phyloP scores from a whole-genome alignment of 2,329 filamentous ascomycete species.

The Capronia coronata region DNA sequence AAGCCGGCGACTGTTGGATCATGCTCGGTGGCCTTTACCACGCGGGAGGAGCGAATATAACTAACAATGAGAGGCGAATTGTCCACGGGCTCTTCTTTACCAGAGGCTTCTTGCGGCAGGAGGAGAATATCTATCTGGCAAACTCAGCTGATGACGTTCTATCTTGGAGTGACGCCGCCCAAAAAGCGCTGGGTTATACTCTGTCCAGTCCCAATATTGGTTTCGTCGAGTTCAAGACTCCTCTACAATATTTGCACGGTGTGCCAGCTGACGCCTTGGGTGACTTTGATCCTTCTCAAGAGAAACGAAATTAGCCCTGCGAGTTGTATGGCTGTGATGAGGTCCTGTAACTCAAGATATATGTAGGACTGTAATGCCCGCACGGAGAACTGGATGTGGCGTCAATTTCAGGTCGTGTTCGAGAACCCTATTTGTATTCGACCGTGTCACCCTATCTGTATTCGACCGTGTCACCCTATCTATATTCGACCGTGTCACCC shows the following conservation, averaged over 20 bases:
- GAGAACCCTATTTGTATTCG: too few species aligned
- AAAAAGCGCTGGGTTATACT: constrained; percentile 25
- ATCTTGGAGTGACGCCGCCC: constrained; percentile 24
- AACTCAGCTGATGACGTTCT: constrained; percentile 24
- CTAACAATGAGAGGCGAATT: constrained; percentile 19
- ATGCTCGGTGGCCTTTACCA: constrained; percentile 35
- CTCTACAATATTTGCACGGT: constrained; percentile 3
- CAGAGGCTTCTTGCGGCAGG: constrained; percentile 17
- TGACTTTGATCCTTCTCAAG: constrained; percentile 10
- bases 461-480: too few species aligned
- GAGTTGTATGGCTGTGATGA: too few species aligned
- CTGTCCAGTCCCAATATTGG: constrained; percentile 27
- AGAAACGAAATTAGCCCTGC: not conserved
- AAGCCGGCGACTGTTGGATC: constrained; percentile 34
- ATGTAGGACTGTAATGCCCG: too few species aligned
- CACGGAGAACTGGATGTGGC: too few species aligned
- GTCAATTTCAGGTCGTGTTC: too few species aligned
- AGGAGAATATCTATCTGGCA: constrained; percentile 20
- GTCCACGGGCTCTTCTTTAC: constrained; percentile 26
- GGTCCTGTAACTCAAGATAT: too few species aligned
- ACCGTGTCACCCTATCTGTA: too few species aligned
- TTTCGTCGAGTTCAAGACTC: constrained; percentile 16
- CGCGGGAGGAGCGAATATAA: constrained; percentile 32
- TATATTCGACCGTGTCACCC: too few species aligned
- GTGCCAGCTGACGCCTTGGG: not conserved